Base-by-base conservation (phyloP, 2,329 filamentous ascomycete species). In the Talaromyces sp. region DNA sequence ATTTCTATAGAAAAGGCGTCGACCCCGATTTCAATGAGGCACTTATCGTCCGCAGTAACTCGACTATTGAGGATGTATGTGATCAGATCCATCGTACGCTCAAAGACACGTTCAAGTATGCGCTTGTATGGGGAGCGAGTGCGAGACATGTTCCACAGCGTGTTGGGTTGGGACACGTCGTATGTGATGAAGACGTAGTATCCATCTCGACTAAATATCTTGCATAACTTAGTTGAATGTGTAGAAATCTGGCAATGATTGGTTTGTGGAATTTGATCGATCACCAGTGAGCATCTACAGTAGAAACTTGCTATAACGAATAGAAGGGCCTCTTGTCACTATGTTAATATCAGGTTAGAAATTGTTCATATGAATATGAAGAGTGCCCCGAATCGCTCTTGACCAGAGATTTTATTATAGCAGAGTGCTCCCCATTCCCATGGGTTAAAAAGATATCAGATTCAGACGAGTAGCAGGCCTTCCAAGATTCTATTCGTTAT, bases 31-130 rank as follows among this genome's bases (percentile, higher is more conserved):
- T 99, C 75, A 81, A 79, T 67, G 95, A 99, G 80, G 95, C 95
- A 1, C 80, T 99, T 73, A 99, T 99, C 75, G 95, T 99, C 70
- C 86, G 96, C 66, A 88, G 84, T 75, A 91, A 93, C 72, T 92
- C 91, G 74, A 92, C 89, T 13, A 93, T 99, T 74, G 95, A 98
- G 80, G 94, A 99, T 78, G 95, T 99, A 10, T 99, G 95, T 79
- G 95, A 99, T 78, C 88, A 92, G 72, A 91, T 99, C 70, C 95
- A 99, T 81, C 85, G 95, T 68, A 95, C 88, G 29, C 82, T 99
- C 70, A 99, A 98, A 86, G 96, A 99, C 69, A 97, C 93, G 4
- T 99, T 98, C 85, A 99, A 98, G 83, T 97, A 98, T 81, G 96
- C 95, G 2, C 81, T 98, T 70, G 95, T 99, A 0, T 99, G 96